Conservation (phyloP, 1,284 basidiomycete species). For the Papiliotrema terrestris region DNA sequence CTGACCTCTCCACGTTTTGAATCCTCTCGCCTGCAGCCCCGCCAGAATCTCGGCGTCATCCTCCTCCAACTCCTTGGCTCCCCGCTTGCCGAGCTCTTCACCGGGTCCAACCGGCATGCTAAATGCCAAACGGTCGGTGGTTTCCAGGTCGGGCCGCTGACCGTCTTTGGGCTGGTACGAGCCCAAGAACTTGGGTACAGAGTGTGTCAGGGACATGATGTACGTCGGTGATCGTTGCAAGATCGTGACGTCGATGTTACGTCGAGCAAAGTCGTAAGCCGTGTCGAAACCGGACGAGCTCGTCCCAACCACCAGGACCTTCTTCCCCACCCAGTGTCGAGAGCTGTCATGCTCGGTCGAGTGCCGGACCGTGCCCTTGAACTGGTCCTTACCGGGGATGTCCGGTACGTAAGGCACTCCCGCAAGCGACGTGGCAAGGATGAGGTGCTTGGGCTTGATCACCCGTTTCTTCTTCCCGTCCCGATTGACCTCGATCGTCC, state of each 20-base stretch:
- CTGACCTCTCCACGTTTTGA: constrained; percentile 26
- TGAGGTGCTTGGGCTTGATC: too few species aligned
- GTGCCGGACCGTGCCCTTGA: constrained; percentile 59
- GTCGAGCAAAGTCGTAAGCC: constrained; percentile 51
- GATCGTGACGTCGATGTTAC: constrained; percentile 58
- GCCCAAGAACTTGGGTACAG: constrained; percentile 49
- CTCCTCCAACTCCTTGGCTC: constrained; percentile 13
- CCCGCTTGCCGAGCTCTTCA: constrained; percentile 27
- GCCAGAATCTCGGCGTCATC: constrained; percentile 53
- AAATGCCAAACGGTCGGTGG: constrained; percentile 53
- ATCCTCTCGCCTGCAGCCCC: constrained; percentile 50
- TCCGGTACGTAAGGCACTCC: too few species aligned
- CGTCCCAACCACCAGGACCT: constrained; percentile 60
- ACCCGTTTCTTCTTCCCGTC: too few species aligned
- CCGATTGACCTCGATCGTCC: too few species aligned
- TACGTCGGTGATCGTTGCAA: constrained; percentile 62
- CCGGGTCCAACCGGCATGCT: constrained; percentile 30
- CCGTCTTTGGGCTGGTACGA: constrained; percentile 47
- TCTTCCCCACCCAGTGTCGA: constrained; percentile 56
- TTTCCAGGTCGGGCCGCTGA: constrained; percentile 52
- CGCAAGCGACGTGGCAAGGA: too few species aligned
- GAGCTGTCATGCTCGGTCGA: constrained; percentile 56
- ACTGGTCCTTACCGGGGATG: too few species aligned
- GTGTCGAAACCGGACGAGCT: constrained; percentile 58
- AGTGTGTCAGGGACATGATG: constrained; percentile 54